These are phyloP conservation scores for Osmanthus fragrans DNA, from an alignment of 257 asterid species.

Conservation along the genomic window DNA sequence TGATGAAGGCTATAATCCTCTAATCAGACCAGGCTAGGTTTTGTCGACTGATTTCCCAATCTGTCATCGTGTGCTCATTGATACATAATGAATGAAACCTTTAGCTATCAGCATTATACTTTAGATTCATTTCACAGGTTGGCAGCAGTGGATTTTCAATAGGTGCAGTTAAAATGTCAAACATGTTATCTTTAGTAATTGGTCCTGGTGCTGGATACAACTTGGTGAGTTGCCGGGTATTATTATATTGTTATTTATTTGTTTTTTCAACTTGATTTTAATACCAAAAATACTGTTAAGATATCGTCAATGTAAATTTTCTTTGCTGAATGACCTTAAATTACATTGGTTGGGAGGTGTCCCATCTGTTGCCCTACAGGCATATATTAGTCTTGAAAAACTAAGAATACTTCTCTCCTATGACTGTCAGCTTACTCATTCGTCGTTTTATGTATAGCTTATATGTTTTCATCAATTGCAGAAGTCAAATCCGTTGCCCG, in stretches of 20 bases:
- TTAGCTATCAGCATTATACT: not conserved
- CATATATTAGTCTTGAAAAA: not conserved
- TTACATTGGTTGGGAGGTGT: not conserved
- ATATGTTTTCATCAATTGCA: constrained; percentile 35
- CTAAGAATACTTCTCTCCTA: not conserved
- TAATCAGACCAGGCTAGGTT: not conserved
- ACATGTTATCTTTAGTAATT: constrained; percentile 60
- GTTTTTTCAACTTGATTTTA: not conserved
- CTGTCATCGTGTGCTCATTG: not conserved
- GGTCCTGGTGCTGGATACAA: constrained; percentile 98
- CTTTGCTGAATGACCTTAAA: not conserved
- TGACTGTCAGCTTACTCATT: not conserved
- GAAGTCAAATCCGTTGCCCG: constrained; percentile 79
- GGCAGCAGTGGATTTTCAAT: constrained; percentile 79
- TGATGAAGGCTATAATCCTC: not conserved
- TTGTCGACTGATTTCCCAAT: not conserved
- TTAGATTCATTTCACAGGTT: constrained; percentile 42
- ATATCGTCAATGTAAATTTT: not conserved
- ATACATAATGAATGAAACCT: not conserved
- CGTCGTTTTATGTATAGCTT: not conserved
- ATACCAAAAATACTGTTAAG: not conserved
- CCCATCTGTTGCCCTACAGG: not conserved
- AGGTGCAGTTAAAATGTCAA: constrained; percentile 54
- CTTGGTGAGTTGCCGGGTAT: constrained; percentile 52
- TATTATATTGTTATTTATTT: not conserved